These are phyloP conservation scores for Aureobasidium vineae DNA, from an alignment of 2,329 filamentous ascomycete genomes.

Conservation along the genomic window DNA sequence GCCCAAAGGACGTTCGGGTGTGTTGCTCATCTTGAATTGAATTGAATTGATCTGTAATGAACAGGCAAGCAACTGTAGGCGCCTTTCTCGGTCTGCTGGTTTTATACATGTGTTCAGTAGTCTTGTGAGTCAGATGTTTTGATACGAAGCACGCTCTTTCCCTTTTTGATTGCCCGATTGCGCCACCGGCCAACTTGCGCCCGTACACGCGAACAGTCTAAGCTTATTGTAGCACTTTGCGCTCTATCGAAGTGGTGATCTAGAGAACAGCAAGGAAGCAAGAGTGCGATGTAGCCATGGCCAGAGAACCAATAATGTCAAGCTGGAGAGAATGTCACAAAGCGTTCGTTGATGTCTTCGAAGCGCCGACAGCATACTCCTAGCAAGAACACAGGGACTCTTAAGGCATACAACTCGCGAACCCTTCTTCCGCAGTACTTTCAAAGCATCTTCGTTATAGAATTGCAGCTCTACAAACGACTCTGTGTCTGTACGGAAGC, in stretches of 20 bases:
- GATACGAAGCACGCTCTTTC: neutral
- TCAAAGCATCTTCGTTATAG: neutral
- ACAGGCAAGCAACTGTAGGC: too few species aligned
- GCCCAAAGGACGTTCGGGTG: conserved; percentile 5
- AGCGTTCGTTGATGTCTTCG: neutral
- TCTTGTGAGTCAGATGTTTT: conserved; percentile 8
- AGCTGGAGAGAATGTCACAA: neutral
- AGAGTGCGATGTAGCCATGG: neutral
- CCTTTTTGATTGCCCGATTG: neutral
- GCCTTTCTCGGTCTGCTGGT: neutral
- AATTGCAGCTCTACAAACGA: neutral
- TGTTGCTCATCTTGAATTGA: conserved; percentile 6
- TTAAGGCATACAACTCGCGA: neutral
- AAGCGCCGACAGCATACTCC: too few species aligned
- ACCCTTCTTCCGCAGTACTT: neutral
- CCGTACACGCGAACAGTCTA: neutral
- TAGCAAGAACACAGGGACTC: too few species aligned
- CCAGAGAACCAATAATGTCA: neutral
- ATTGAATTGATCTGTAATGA: neutral
- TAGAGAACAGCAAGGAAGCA: neutral
- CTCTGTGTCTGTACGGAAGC: neutral
- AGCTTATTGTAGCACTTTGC: neutral
- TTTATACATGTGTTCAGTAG: neutral
- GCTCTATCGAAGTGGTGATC: neutral
- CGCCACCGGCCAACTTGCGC: neutral